Conservation (phyloP, 2,329 filamentous ascomycete genomes). For the Aspergillus terreus region DNA sequence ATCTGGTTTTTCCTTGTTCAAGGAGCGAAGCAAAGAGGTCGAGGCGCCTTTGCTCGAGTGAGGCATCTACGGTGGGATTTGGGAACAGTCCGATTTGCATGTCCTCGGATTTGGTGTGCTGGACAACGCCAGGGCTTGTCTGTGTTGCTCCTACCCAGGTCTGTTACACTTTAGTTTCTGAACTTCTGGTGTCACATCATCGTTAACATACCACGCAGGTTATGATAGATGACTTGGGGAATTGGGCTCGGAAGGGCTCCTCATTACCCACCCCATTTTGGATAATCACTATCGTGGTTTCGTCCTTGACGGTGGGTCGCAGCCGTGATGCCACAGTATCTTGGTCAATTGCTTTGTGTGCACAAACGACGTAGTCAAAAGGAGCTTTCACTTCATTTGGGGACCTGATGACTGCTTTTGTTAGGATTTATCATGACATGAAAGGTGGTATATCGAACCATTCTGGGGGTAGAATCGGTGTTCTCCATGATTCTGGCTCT, state of each 20-base stretch:
- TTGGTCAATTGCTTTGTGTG: conserved; percentile 43
- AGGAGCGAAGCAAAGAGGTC: conserved; percentile 42
- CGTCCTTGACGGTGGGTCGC: conserved; percentile 33
- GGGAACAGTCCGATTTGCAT: conserved; percentile 54
- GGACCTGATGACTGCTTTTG: conserved; percentile 33
- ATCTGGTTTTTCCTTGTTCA: conserved; percentile 38
- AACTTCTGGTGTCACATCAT: too few relatives aligned
- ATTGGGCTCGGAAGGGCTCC: conserved; percentile 33
- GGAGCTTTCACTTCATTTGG: conserved; percentile 29
- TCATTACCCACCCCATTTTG: conserved; percentile 43
- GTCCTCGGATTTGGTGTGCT: conserved; percentile 52
- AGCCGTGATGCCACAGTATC: conserved; percentile 33
- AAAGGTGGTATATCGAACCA: conserved; percentile 22
- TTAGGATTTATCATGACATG: neutral
- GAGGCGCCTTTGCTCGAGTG: conserved; percentile 37
- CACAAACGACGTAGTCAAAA: conserved; percentile 38
- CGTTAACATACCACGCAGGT: conserved; percentile 37
- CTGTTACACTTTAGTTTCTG: conserved; percentile 8
- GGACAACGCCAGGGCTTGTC: conserved; percentile 46
- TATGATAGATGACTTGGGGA: conserved; percentile 30
- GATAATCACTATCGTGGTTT: conserved; percentile 37
- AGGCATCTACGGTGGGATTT: conserved; percentile 28
- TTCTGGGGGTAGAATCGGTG: conserved; percentile 29
- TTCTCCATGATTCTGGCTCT: conserved; percentile 40
- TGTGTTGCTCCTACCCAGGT: conserved; percentile 52